Evolutionary conservation across 2,329 filamentous ascomycete genomes (phyloP), one percentile per base, ranked within the genome.

Genomic region (Tolypocladium nubicola): DNA sequence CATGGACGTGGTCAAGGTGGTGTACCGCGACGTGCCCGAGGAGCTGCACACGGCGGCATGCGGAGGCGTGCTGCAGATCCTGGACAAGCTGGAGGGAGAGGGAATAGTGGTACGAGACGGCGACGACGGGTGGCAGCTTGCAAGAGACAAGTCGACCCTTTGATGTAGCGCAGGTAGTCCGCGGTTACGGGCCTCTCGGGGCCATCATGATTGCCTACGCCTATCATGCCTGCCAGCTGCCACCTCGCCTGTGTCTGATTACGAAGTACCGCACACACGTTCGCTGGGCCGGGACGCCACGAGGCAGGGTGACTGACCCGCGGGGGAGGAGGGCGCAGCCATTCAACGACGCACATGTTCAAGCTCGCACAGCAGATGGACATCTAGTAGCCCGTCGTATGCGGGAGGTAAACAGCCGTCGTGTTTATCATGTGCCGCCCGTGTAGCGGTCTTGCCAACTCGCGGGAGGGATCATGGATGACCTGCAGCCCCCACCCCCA

Each of bases 1-100:
- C 10, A 86, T 90, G 80, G 89, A 93, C 58, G 77, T 97, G 61
- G 93, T 97, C n/a, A 89, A 88, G 71, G 76, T 88, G 38, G 90
- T 99, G 39, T 99, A 99, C 70, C 80, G 79, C 56, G 85, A 90
- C 65, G 86, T 96, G 26, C 86, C 89, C 0, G 84, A 88, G 68
- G 83, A 79, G 65, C 75, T 97, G 62, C 88, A 92, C 71, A 68
- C 79, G 13, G 86, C 92, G 10, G 94, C 94, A 0, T 84, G 89
- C 61, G 79, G 80, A 45, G 91, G 92, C 1, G 77, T 97, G 8
- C 60, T 86, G 60, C 88, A 93, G 74, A 88, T 97, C 56, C 71
- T 99, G 61, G 73, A 78, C 58, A 97, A 97, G 76, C 74, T 99
- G 62, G 75, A 84, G 68, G 75, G 72, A 14, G 94, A 97, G 65